Evolutionary conservation across 2,329 filamentous ascomycete species (phyloP), one percentile per base, ranked within the genome.

Genomic region (Pseudocercospora crystallina): DNA sequence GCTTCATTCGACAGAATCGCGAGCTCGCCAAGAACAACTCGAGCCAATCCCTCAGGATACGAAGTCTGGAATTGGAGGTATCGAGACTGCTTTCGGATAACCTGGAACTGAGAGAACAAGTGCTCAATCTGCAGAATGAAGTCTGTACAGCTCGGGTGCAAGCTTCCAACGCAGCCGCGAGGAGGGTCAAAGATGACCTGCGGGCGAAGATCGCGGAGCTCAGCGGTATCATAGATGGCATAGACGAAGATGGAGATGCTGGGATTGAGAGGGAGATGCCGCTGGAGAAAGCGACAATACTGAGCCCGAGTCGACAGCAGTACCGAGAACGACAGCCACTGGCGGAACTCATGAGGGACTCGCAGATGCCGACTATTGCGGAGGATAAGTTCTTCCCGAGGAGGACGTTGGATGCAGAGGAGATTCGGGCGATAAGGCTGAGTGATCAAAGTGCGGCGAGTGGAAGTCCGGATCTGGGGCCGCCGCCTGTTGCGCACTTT

Each of bases 1-100:
- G 86, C 67, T 89, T 91, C 66, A 76, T 91, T 63, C 82, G 89
- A 47, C 89, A 94, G 68, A 95, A 95, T 68, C 82, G 87, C 71
- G 89, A 94, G 64, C 86, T 94, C 57, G 88, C 88, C 51, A 78
- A 77, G 71, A 82, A 80, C 62, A 94, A 95, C 72, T 89, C 88
- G 17, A 79, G 81, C 43, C 87, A 91, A 68, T 87, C 86, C 30
- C 77, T 89, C 30, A 85, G 86, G 59, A 91, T 94, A 62, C 84
- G 88, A 53, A 82, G 78, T 57, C 79, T 94, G 51, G 88, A 92
- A 65, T 82, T 84, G 65, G 87, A 95, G 69, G 84, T 82, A 56
- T 83, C 86, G 35, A 82, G 84, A 42, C 79, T 91, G 57, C 76
- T 91, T 17, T 83, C 86, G n/a, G 87, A 94, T 61, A 94, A 94